Base-by-base conservation (phyloP, 768 basidiomycete genomes). In the Pseudohyphozyma bogoriensis region DNA sequence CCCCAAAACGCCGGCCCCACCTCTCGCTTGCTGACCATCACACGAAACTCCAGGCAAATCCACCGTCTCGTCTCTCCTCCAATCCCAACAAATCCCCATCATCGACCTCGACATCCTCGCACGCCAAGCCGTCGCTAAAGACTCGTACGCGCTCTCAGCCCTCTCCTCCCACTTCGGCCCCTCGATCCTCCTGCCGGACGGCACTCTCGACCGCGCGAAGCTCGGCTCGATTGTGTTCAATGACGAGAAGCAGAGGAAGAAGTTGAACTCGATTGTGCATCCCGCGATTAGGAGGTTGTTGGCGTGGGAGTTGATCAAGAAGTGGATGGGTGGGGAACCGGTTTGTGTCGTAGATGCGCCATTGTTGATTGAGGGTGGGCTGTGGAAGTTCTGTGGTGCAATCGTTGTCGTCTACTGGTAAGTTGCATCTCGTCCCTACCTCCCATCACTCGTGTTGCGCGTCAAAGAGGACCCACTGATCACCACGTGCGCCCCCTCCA, bases 361-460 rank as follows among this genome's bases (percentile, higher is more conserved):
- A 35, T 75, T 97, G 53, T 76, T 99, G 58, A 85, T 99, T 58
- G 95, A 99, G 72, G 83, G 86, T 1, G 85, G 85, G 3, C 71
- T 96, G 39, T 89, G 85, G 82, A 82, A 80, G 69, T 85, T 81
- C 79, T 85, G 91, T 47, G 90, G 84, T 5, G 79, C 80, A 63
- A 83, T 96, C 28, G 79, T 91, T 4, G 84, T 99, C 13, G 91
- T 95, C 8, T 92, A 89, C 71, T 95, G 91, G 93, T 95, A 61
- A 67, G 77, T 71, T 11, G 9, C n/a, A 11, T 37, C 13, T 35
- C 33, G 24, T 5, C 24, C 16, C 51, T 39, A 18, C 36, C 36
- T 5, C 18, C 28, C 3, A 28, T 5, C 13, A 16, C 13, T 49
- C 28, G 12, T 26, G n/a, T 6, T 24, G n/a, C 45, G n/a, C 45